Conservation (phyloP, 176 grass and related monocot species). For the Elymus sibiricus region DNA sequence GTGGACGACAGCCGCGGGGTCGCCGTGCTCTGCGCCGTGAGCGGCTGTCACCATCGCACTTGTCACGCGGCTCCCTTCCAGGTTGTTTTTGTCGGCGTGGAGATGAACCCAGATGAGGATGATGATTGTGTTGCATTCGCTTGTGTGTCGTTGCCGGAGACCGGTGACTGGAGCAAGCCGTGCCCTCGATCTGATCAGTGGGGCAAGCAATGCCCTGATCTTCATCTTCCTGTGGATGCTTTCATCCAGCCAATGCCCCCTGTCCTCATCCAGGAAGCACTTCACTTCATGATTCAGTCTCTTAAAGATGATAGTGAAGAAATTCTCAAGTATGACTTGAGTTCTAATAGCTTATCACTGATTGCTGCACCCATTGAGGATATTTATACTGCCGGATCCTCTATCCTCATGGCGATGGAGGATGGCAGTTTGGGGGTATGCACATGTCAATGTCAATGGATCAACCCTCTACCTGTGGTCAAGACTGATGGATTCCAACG, state of each 20-base stretch:
- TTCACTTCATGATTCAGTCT: not conserved
- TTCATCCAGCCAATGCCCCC: not conserved
- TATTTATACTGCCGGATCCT: accelerated
- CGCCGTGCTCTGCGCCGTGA: not conserved
- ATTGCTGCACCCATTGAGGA: not conserved
- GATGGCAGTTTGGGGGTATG: not conserved
- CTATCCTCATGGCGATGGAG: not conserved
- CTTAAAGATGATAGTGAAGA: not conserved
- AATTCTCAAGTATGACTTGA: not conserved
- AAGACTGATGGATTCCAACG: not conserved
- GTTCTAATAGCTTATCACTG: not conserved
- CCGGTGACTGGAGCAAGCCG: too few species aligned
- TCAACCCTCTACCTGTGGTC: not conserved
- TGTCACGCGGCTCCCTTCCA: not conserved
- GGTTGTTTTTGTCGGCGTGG: too few species aligned
- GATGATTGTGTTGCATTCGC: too few species aligned
- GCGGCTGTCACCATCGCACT: not conserved
- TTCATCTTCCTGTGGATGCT: not conserved
- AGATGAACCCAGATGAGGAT: too few species aligned
- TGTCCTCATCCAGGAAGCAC: not conserved
- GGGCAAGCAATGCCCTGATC: not conserved
- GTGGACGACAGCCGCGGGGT: too few species aligned
- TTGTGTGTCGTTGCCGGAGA: too few species aligned
- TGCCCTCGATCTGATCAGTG: not conserved
- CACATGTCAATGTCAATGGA: not conserved